These are phyloP conservation scores for Phanerochaete sordida DNA, from an alignment of 768 basidiomycete genomes.

Conservation along the genomic window DNA sequence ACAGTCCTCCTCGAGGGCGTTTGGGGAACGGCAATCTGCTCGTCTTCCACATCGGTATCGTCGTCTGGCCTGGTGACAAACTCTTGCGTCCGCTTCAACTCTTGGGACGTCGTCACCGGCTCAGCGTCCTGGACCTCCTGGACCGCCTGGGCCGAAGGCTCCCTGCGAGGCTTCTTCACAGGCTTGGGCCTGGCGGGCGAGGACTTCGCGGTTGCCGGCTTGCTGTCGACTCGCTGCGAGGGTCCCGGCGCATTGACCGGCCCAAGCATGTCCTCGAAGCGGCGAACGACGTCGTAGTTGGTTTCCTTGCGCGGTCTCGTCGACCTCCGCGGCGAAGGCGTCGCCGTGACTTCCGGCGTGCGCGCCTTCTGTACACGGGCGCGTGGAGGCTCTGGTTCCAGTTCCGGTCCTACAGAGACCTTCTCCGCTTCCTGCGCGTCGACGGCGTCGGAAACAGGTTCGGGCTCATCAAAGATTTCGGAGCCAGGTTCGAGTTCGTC, in stretches of 20 bases:
- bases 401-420: too few relatives aligned
- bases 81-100: background rate
- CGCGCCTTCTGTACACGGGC: too few relatives aligned
- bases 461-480: background rate
- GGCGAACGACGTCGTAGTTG: too few relatives aligned
- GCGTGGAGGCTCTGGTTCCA: too few relatives aligned
- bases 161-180: background rate
- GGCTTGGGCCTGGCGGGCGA: too few relatives aligned
- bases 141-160: background rate
- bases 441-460: background rate
- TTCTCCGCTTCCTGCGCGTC: too few relatives aligned
- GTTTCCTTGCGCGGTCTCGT: background rate
- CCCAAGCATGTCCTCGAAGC: background rate
- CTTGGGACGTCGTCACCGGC: background rate
- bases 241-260: background rate
- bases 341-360: too few relatives aligned
- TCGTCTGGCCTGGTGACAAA: background rate
- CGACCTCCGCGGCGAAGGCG: background rate
- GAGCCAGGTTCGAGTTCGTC: constrained; percentile 19
- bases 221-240: too few relatives aligned
- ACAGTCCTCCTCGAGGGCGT: background rate
- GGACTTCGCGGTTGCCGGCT: too few relatives aligned
- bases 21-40: too few relatives aligned
- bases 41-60: background rate
- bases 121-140: background rate